Evolutionary conservation across 305 asterid genomes (phyloP).

Genomic region (Rubia peregrina): DNA sequence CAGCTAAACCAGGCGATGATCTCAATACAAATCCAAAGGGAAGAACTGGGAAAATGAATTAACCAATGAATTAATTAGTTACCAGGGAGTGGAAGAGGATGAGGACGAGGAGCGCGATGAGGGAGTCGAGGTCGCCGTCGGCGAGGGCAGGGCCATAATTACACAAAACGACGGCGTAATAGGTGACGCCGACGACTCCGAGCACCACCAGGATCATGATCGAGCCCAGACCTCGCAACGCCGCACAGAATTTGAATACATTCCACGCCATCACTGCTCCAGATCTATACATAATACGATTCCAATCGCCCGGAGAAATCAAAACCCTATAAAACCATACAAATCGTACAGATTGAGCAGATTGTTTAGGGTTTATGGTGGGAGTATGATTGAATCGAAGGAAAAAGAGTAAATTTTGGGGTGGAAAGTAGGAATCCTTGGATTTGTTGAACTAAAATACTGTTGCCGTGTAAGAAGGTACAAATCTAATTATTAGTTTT

Average conservation of each 20-base stretch:
- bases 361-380: constrained; percentile 8
- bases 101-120: constrained; percentile 54
- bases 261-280: constrained; percentile 99
- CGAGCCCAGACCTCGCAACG: constrained; percentile 85
- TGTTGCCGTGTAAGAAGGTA: not conserved
- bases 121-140: constrained; percentile 65
- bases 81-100: constrained; percentile 78
- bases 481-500: not conserved
- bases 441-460: constrained; percentile 1
- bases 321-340: not conserved
- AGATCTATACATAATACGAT: constrained; percentile 80
- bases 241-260: constrained; percentile 94
- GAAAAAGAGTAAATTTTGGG: not conserved
- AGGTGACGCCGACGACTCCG: constrained; percentile 85
- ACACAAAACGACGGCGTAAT: constrained; percentile 79
- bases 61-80: constrained; percentile 12
- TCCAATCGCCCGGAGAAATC: not conserved
- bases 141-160: constrained; percentile 73
- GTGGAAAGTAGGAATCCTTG: not conserved
- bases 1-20: constrained; percentile 7
- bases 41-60: not conserved
- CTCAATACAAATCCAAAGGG: not conserved
- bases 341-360: not conserved
- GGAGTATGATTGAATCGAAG: not conserved
- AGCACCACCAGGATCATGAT: constrained; percentile 92